A percentile compares a stretch with the other conserved stretches of the same genome.
phyloP scores from a whole-genome alignment of 257 asterid species.

The Scutellaria baicalensis region DNA sequence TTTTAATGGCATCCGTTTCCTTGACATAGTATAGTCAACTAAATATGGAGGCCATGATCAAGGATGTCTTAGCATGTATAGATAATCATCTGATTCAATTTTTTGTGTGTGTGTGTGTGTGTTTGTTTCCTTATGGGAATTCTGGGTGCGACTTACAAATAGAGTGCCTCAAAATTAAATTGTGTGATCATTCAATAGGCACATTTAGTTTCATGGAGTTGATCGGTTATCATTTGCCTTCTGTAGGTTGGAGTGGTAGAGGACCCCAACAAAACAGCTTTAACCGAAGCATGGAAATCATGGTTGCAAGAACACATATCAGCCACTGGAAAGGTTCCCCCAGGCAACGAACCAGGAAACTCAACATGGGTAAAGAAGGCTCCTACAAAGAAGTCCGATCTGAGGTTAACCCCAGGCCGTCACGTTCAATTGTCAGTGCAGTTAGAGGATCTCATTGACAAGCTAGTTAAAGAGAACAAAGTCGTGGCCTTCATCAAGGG shows the following conservation, averaged over 20 bases:
- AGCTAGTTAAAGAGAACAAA: conserved; percentile 76
- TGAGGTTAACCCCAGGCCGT: conserved; percentile 84
- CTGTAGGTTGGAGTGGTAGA: conserved; percentile 67
- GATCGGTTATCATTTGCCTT: not conserved
- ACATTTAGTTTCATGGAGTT: not conserved
- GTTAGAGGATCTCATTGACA: conserved; percentile 66
- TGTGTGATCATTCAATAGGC: not conserved
- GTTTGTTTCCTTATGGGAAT: no score
- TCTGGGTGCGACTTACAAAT: not conserved
- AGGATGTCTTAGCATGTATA: not conserved
- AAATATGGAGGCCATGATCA: not conserved
- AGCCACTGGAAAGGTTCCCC: conserved; percentile 77
- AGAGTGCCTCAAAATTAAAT: not conserved
- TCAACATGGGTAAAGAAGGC: conserved; percentile 72
- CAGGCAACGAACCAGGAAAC: conserved; percentile 83
- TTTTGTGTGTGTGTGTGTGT: not conserved
- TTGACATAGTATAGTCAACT: not conserved
- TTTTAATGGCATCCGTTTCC: not conserved
- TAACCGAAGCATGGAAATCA: conserved; percentile 83
- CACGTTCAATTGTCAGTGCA: conserved; percentile 71
- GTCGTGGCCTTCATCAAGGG: conserved; percentile 95
- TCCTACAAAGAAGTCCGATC: conserved; percentile 73
- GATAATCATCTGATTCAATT: not conserved
- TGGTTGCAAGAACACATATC: conserved; percentile 96
- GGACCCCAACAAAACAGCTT: conserved; percentile 55